Percentiles rank a stretch among this genome's conserved stretches.
Conservation (phyloP, 2,329 filamentous ascomycete genomes). For the Davidsoniella australis region DNA sequence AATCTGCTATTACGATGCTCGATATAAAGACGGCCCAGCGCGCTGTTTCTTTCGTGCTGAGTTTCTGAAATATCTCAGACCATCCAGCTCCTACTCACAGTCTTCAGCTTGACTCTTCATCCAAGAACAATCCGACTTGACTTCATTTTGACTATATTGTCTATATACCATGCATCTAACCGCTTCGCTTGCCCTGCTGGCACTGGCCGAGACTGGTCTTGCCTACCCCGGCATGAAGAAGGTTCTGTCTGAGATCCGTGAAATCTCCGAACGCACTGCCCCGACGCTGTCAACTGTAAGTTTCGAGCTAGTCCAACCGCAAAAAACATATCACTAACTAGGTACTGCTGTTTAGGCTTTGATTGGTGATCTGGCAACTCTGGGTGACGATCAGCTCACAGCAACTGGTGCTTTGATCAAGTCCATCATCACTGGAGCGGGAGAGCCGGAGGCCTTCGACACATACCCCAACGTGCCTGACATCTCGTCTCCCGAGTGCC, state of each 20-base stretch:
- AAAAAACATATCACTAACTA: neutral
- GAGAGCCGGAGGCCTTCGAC: no score
- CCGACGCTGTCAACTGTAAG: constrained; percentile 7
- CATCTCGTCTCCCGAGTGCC: constrained; percentile 18
- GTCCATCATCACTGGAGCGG: constrained; percentile 18
- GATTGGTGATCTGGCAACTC: constrained; percentile 24
- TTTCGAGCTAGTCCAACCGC: neutral
- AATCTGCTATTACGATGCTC: no score
- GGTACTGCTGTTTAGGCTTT: constrained; percentile 14
- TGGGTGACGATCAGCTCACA: constrained; percentile 19
- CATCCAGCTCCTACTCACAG: no score
- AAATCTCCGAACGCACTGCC: neutral
- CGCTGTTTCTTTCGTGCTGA: no score
- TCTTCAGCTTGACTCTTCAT: no score
- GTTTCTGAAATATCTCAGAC: no score
- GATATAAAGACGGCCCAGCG: no score
- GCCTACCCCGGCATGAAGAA: constrained; percentile 7
- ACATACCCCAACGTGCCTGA: constrained; percentile 14
- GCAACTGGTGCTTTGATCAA: constrained; percentile 22
- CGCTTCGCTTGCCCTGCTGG: neutral
- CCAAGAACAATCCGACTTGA: no score
- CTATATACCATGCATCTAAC: neutral
- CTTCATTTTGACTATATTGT: neutral
- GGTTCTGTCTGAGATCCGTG: constrained; percentile 3
- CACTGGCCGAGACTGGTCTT: neutral